Base-by-base conservation (phyloP, 2,329 filamentous ascomycete genomes). In the Fusarium lateritium region DNA sequence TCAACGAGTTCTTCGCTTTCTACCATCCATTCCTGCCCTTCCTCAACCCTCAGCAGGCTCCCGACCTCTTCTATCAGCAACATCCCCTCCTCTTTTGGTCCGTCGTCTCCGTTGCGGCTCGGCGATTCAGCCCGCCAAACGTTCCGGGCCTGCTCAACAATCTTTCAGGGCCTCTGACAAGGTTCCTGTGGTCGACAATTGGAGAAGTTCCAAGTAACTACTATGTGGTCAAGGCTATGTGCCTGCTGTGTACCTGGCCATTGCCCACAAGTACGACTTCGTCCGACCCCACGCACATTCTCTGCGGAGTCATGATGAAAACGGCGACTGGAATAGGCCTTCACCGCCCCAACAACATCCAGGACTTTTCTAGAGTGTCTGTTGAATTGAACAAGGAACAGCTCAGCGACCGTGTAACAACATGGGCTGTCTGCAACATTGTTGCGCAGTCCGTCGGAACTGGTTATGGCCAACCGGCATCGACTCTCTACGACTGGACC, bases 21-120 rank as follows among this genome's bases (percentile, higher is more conserved):
- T 95, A 94, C 77, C 92, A 96, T 76, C 90, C 89, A 2, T 95
- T 92, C 76, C 81, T 95, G 17, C 92, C 92, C 1, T 92, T 95
- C 74, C 86, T 95, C 69, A 91, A 90, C 73, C 84, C 88, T 7
- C 76, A 84, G 11, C 88, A 90, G 69, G 81, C 87, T 1, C 91
- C 93, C 3, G 91, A 96, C 46, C 84, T 89, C 60, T 96, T 93
- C 77, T 92, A 92, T 75, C 86, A 90, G 62, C 91, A 95, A 73
- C 92, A 94, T 51, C 89, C 90, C 6, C 84, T 97, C 15, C 86
- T 97, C 2, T 97, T 97, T 79, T 97, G 94, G 94, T 88, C 92
- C 47, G 91, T 95, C 62, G 84, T 94, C 45, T 88, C 91, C 36
- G 90, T 94, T 56, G 92, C 92, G 22, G 89, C 92, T 42, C 88